Evolutionary conservation across 2,329 filamentous ascomycete genomes (phyloP), one percentile per base, ranked within the genome.

Genomic region (Beauveria sp.): DNA sequence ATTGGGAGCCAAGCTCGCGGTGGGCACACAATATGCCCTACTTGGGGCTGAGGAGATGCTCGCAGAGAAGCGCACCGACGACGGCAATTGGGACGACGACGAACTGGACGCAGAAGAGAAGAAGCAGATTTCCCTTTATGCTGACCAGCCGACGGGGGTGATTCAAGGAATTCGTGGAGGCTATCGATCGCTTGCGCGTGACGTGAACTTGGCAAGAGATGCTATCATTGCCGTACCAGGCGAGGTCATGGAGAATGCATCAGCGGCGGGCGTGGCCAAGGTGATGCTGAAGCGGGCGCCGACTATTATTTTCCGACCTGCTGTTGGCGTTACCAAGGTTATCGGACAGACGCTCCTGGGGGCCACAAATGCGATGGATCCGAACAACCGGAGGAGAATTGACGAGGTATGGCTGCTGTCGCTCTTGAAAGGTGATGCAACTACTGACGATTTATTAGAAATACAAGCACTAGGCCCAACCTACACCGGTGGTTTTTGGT

Each of bases 211-310:
- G 50, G 91, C 95, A 0, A 82, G 88, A 61, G 92, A 99, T 74
- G 95, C 93, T 10, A 91, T 99, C 62, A 93, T 99, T 68, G 95
- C 93, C 1, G 91, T 99, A 28, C 93, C 95, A 0, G 90, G 89
- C 0, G 93, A 98, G 71, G 85, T 96, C 1, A 88, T 96, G 80
- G 92, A 97, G 69, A 92, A 89, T 68, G 84, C 86, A 24, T 92
- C 86, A 63, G 93, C 93, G 1, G 85, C 86, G 47, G 91, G 90
- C 2, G 91, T 90, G 1, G 91, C 91, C 16, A 86, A 80, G 69
- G 93, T 89, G 1, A 86, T 99, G 20, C 81, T 88, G 63, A 88
- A 84, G 72, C 85, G 90, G 67, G 92, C 93, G 34, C 95, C 95
- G n/a, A 97, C 93, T 0, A 91, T 98, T 22, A 89, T 99, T 57